Percentiles rank a stretch among this genome's conserved stretches.
phyloP scores from a whole-genome alignment of 805 yeast genomes.

The Wilhelminamyces savonicus region DNA sequence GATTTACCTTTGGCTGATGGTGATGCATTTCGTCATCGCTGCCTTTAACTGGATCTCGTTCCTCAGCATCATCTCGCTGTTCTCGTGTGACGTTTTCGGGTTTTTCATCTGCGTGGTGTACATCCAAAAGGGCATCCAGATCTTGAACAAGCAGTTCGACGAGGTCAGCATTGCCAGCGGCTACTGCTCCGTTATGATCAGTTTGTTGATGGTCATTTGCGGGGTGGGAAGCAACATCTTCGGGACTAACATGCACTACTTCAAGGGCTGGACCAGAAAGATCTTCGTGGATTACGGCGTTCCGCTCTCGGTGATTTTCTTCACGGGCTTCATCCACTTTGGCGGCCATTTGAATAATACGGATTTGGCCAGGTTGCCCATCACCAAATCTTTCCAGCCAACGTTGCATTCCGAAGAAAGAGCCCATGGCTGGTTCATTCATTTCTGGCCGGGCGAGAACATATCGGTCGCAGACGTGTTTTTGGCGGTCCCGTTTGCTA shows the following conservation, averaged over 20 bases:
- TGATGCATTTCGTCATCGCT: constrained; percentile 71
- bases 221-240: constrained; percentile 59
- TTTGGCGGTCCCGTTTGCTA: constrained; percentile 88
- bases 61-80: constrained; percentile 67
- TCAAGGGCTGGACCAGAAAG: constrained; percentile 55
- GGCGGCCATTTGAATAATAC: constrained; percentile 67
- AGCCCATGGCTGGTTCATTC: constrained; percentile 68
- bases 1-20: constrained; percentile 89
- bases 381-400: constrained; percentile 68
- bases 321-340: constrained; percentile 89
- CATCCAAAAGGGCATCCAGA: constrained; percentile 85
- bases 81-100: constrained; percentile 91
- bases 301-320: constrained; percentile 77
- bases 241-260: constrained; percentile 58
- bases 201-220: constrained; percentile 67
- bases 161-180: constrained; percentile 41
- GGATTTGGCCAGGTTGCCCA: constrained; percentile 58
- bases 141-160: constrained; percentile 64
- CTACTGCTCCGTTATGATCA: constrained; percentile 68
- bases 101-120: constrained; percentile 83
- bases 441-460: constrained; percentile 56
- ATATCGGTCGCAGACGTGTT: constrained; percentile 71
- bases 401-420: constrained; percentile 38
- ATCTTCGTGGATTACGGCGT: constrained; percentile 82
- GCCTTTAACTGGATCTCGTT: constrained; percentile 60